Evolutionary conservation across 495 filamentous ascomycete species (phyloP).

Genomic region (Darksidea phi): DNA sequence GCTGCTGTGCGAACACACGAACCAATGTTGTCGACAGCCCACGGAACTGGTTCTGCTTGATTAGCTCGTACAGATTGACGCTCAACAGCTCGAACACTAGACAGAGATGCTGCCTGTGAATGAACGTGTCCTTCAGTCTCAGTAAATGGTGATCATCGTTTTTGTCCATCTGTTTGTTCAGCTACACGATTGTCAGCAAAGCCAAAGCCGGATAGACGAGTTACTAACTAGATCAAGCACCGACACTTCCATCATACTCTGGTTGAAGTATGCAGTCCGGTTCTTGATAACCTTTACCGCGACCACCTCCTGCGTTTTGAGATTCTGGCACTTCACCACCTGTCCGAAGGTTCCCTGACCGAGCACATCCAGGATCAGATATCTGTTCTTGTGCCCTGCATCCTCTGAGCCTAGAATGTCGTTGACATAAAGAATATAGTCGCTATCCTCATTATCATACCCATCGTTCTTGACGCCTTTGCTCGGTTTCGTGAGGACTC

Average conservation of each 20-base stretch:
- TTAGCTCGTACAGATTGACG: slow-evolving; percentile 97
- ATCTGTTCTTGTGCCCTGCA: slow-evolving; percentile 97
- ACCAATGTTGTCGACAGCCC: slow-evolving; percentile 97
- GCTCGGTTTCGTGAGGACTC: slow-evolving; percentile 98
- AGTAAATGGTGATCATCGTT: slow-evolving; percentile 98
- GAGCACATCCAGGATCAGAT: slow-evolving; percentile 95
- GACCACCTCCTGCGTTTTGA: slow-evolving; percentile 97
- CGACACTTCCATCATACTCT: slow-evolving; percentile 99
- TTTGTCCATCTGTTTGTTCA: slow-evolving; percentile 98
- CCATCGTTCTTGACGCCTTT: slow-evolving; percentile 99
- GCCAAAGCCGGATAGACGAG: background rate
- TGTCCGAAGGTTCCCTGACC: slow-evolving; percentile 99
- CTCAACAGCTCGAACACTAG: slow-evolving; percentile 96
- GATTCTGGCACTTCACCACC: slow-evolving; percentile 98
- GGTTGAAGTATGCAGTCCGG: slow-evolving; percentile 98
- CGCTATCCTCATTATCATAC: slow-evolving; percentile 98
- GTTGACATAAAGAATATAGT: slow-evolving; percentile 99
- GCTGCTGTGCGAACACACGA: slow-evolving; percentile 95
- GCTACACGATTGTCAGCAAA: slow-evolving; percentile 53
- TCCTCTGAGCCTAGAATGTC: slow-evolving; percentile 98
- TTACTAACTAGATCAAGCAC: slow-evolving; percentile 84
- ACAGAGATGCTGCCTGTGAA: slow-evolving; percentile 96
- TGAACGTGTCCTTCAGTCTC: slow-evolving; percentile 96
- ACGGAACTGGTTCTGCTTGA: slow-evolving; percentile 99
- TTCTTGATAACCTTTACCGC: slow-evolving; percentile 99